Base-by-base conservation (phyloP, 2,329 filamentous ascomycete species). In the Nemania abortiva region DNA sequence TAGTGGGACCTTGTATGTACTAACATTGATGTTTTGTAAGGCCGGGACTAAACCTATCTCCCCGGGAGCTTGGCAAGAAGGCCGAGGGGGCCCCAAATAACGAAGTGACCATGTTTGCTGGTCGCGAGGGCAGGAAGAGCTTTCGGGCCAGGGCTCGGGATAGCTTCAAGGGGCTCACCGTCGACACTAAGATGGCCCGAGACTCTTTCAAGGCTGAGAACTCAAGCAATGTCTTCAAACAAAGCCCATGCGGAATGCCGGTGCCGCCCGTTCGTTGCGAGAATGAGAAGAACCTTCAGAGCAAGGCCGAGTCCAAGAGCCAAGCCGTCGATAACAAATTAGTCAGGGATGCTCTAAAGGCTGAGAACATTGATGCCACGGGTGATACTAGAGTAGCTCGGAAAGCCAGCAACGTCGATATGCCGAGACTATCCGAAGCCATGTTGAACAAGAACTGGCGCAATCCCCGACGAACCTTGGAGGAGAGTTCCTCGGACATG, bases 361-460 rank as follows among this genome's bases (percentile, higher is more conserved):
- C 31, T 42, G 68, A 54, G 42, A 68, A 62, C 22, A 18, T n/a
- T 2, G 31, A 58, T 10, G 15, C 15, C 24, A 7, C 31, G 24
- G 24, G 22, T 20, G 57, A 60, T 42, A 42, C 42, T 3, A 61
- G 50, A 42, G 10, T 50, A 15, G 20, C 37, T 57, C 39, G 58
- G 34, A 69, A 65, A 29, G 24, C 31, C 58, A 64, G 47, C 34
- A 62, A 67, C 18, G 24, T 45, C 11, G 63, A 69, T 1, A 13
- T 18, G 18, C 63, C 71, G 9, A 73, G 69, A 63, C 42, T 65
- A 2, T 65, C 63, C 7, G 71, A 72, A 50, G 73, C 71, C 7
- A 63, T 74, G 65, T 50, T 69, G 61, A 69, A 69, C 50, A 68
- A 63, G 42, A 72, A 72, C 53, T 74, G 75, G 72, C 71, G 74